Conservation (phyloP, 2,329 filamentous ascomycete species). For the Gliomastix tumulicola region DNA sequence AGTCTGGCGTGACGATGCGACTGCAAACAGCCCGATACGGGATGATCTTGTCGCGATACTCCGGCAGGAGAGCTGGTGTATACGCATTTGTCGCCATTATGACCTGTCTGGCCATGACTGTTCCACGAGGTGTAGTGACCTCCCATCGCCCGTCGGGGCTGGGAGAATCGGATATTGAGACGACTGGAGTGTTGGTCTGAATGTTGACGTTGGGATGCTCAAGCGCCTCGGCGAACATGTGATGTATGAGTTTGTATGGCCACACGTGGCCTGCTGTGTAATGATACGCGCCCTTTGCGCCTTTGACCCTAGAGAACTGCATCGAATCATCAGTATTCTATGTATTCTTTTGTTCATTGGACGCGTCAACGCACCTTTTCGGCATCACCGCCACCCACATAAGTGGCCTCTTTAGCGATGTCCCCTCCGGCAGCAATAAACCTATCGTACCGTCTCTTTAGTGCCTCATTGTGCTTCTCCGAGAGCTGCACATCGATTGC, state of each 20-base stretch:
- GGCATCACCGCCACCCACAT: slow-evolving; percentile 19
- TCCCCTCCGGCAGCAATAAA: slow-evolving; percentile 16
- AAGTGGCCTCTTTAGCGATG: slow-evolving; percentile 11
- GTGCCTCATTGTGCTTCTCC: slow-evolving; percentile 7
- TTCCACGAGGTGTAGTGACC: neutral
- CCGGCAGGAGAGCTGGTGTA: neutral
- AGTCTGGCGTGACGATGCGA: slow-evolving; percentile 1
- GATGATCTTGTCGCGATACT: neutral
- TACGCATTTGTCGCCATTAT: slow-evolving; percentile 1
- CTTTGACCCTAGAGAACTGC: slow-evolving; percentile 18
- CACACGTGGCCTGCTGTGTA: slow-evolving; percentile 10
- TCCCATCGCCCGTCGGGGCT: neutral
- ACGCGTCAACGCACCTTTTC: slow-evolving; percentile 6
- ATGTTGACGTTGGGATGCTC: neutral
- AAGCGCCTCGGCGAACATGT: slow-evolving; percentile 6
- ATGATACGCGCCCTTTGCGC: slow-evolving; percentile 8
- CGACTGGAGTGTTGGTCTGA: neutral
- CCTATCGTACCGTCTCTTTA: slow-evolving; percentile 18
- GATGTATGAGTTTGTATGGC: slow-evolving; percentile 9
- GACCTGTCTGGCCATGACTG: neutral
- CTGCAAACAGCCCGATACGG: neutral
- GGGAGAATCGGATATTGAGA: neutral
- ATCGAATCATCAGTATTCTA: neutral
- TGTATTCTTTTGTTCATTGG: neutral
- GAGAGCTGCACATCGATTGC: slow-evolving; percentile 28